phyloP scores from a whole-genome alignment of 306 rosid genomes.

The Geum urbanum region DNA sequence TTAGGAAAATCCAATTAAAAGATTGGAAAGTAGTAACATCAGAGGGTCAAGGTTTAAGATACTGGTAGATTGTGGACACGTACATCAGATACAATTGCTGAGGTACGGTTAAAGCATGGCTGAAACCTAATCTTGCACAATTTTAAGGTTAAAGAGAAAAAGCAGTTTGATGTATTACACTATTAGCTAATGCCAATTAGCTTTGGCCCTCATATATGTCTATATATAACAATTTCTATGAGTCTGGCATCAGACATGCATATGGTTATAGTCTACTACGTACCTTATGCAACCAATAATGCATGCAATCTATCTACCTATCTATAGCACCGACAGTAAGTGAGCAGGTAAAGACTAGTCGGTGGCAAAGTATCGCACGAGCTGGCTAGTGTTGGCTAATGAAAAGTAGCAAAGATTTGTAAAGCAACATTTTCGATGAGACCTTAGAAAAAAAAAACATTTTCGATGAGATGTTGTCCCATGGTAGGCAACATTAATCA shows the following conservation, averaged over 20 bases:
- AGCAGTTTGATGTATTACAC: not conserved
- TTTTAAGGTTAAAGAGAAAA: conserved; percentile 10
- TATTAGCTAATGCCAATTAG: not conserved
- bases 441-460: no score
- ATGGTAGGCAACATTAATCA: no score
- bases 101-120: not conserved
- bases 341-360: not conserved
- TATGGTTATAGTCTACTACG: not conserved
- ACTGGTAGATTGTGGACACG: not conserved
- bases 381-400: no score
- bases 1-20: not conserved
- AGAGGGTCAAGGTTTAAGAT: not conserved
- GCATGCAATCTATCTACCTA: not conserved
- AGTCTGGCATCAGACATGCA: not conserved
- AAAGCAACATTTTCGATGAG: no score
- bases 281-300: not conserved
- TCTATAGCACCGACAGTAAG: conserved; percentile 2
- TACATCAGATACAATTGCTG: conserved; percentile 7
- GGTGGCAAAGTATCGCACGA: not conserved
- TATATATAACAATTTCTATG: not conserved
- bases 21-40: conserved; percentile 7
- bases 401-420: no score
- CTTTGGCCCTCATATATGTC: not conserved
- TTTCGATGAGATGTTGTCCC: no score
- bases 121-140: conserved; percentile 16